Conservation (phyloP, 1,284 basidiomycete genomes). For the Rhodotorula sp. region DNA sequence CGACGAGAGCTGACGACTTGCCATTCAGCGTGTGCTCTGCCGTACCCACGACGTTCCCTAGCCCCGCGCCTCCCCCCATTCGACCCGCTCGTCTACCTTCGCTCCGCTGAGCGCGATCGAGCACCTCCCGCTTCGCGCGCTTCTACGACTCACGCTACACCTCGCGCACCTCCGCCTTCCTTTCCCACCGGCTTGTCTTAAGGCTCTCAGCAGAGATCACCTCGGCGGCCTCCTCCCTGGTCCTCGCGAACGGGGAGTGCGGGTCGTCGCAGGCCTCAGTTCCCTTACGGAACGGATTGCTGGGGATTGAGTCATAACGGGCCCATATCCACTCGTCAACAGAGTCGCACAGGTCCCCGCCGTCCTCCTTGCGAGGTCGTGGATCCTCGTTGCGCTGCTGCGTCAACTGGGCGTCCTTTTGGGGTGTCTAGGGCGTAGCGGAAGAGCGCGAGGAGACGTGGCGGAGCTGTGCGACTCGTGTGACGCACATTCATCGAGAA, state of each 20-base stretch:
- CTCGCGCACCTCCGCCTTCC: background rate
- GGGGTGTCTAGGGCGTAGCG: constrained; percentile 9
- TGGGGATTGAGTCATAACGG: constrained; percentile 37
- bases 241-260: background rate
- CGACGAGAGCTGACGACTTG: too few species aligned
- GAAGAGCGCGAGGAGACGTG: constrained; percentile 1
- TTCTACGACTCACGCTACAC: background rate
- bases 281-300: constrained; percentile 33
- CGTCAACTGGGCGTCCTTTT: constrained; percentile 16
- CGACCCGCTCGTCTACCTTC: too few species aligned
- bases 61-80: too few species aligned
- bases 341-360: background rate
- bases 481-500: too few species aligned
- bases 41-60: too few species aligned
- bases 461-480: background rate
- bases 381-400: constrained; percentile 3
- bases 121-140: background rate
- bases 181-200: constrained; percentile 32
- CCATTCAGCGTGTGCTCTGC: too few species aligned
- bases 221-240: background rate
- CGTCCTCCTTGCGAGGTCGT: background rate
- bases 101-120: background rate
- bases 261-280: constrained; percentile 14
- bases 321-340: constrained; percentile 17
- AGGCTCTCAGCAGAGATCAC: constrained; percentile 36